Percentiles rank a stretch among this genome's conserved stretches.
phyloP scores from a whole-genome alignment of 2,329 filamentous ascomycete genomes.

The Hypoxylon sp. region DNA sequence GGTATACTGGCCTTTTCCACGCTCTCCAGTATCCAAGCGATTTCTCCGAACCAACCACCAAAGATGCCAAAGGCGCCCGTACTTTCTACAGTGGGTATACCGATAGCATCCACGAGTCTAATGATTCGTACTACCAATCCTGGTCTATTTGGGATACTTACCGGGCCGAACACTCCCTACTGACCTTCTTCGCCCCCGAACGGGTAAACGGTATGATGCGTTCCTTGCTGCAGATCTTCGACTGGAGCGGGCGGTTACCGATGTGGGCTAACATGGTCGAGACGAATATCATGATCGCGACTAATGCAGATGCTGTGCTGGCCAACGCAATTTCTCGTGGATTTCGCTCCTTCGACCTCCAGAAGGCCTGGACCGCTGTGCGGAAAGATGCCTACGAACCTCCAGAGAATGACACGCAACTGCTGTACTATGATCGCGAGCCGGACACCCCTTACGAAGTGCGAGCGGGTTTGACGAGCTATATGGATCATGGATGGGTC shows the following conservation, averaged over 20 bases:
- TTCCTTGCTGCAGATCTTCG: slow-evolving; percentile 61
- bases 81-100: slow-evolving; percentile 64
- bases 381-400: slow-evolving; percentile 62
- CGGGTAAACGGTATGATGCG: slow-evolving; percentile 64
- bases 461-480: slow-evolving; percentile 62
- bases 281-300: slow-evolving; percentile 67
- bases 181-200: slow-evolving; percentile 63
- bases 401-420: slow-evolving; percentile 60
- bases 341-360: slow-evolving; percentile 60
- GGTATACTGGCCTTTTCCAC: slow-evolving; percentile 63
- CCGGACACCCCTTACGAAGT: slow-evolving; percentile 62
- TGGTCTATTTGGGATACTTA: slow-evolving; percentile 68
- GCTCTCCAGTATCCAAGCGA: slow-evolving; percentile 64
- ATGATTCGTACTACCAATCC: slow-evolving; percentile 65
- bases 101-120: slow-evolving; percentile 58
- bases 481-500: slow-evolving; percentile 62
- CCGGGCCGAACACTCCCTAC: slow-evolving; percentile 62
- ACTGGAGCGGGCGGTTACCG: slow-evolving; percentile 62
- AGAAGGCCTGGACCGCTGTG: slow-evolving; percentile 61
- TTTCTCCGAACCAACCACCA: slow-evolving; percentile 60
- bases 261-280: slow-evolving; percentile 66
- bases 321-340: slow-evolving; percentile 62
- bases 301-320: slow-evolving; percentile 63
- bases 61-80: slow-evolving; percentile 41
- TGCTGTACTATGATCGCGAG: slow-evolving; percentile 64